Conservation (phyloP, 148 eudicot genomes). For the Simmondsia chinensis region DNA sequence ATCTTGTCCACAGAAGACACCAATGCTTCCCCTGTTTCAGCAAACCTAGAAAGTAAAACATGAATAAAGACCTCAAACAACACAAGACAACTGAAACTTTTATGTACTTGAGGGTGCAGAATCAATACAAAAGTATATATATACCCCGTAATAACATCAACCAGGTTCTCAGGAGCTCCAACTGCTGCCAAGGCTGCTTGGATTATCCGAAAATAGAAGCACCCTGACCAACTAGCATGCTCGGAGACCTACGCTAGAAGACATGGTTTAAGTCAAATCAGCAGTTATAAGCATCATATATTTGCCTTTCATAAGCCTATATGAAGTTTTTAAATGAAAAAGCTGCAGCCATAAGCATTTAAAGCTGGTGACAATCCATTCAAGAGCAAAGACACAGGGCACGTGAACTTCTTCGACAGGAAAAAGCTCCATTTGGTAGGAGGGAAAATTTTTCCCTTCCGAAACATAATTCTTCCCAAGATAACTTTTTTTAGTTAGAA, state of each 20-base stretch:
- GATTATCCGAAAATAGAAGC: slow-evolving; percentile 86
- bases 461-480: no score
- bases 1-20: slow-evolving; percentile 96
- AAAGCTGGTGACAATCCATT: no score
- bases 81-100: neutral
- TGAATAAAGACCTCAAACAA: slow-evolving; percentile 5
- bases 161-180: slow-evolving; percentile 98
- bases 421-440: no score
- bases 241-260: slow-evolving; percentile 68
- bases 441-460: no score
- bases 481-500: no score
- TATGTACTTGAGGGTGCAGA: no score
- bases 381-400: no score
- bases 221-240: slow-evolving; percentile 99
- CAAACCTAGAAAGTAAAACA: slow-evolving; percentile 51
- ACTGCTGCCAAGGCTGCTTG: slow-evolving; percentile 98
- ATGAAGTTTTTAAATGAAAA: neutral
- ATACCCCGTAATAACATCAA: slow-evolving; percentile 97
- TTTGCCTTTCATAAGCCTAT: neutral
- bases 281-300: neutral
- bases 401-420: no score
- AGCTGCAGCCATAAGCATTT: no score
- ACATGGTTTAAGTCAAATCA: slow-evolving; percentile 2
- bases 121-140: slow-evolving; percentile 4
- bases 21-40: slow-evolving; percentile 97